Conservation (phyloP, 192 early-diverging fungal species). For the Mycoemilia scoparia region DNA sequence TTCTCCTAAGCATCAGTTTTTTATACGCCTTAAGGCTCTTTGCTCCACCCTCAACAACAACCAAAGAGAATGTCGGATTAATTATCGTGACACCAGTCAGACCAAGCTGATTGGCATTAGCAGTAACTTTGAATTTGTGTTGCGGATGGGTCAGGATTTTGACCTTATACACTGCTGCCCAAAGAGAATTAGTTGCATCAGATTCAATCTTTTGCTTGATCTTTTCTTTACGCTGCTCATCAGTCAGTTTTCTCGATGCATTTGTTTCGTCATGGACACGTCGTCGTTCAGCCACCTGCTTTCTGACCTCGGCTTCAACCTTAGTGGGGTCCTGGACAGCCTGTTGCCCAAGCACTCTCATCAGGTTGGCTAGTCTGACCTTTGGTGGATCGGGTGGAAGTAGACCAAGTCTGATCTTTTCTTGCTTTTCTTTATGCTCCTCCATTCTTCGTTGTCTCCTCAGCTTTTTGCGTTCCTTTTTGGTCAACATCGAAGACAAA, state of each 20-base stretch:
- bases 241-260: conserved; percentile 64
- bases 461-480: conserved; percentile 77
- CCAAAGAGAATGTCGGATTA: conserved; percentile 52
- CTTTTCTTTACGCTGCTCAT: conserved; percentile 72
- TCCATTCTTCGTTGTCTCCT: conserved; percentile 74
- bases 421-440: conserved; percentile 76
- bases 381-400: conserved; percentile 82
- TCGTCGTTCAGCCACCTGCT: conserved; percentile 64
- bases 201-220: conserved; percentile 48
- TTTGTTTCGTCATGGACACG: conserved; percentile 68
- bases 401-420: conserved; percentile 84
- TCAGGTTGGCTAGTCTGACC: conserved; percentile 83
- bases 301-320: conserved; percentile 79
- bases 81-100: conserved; percentile 70
- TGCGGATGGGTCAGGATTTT: conserved; percentile 60
- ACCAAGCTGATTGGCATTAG: conserved; percentile 68
- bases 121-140: conserved; percentile 76
- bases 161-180: conserved; percentile 64
- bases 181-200: conserved; percentile 46
- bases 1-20: conserved; percentile 86
- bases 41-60: conserved; percentile 85
- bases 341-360: conserved; percentile 86
- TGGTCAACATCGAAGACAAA: conserved; percentile 11
- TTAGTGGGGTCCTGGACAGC: conserved; percentile 88
- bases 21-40: conserved; percentile 84